phyloP scores from a whole-genome alignment of 768 basidiomycete species.

The Hericium alpestre region DNA sequence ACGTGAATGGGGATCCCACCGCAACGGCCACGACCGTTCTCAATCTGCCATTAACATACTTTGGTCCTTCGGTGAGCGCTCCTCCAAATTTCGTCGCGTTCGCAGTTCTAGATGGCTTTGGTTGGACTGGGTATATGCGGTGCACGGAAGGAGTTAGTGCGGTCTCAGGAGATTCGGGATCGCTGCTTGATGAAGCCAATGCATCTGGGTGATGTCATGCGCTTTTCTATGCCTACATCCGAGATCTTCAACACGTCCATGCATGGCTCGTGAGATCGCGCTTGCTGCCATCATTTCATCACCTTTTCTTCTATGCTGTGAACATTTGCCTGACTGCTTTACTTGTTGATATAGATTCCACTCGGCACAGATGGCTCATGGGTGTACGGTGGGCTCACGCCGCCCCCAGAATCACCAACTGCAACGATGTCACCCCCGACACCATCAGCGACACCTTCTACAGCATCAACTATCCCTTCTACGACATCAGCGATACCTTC shows the following conservation, averaged over 20 bases:
- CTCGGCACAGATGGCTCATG: conserved; percentile 50
- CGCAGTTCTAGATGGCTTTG: background rate
- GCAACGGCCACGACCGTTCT: conserved; percentile 48
- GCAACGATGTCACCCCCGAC: conserved; percentile 24
- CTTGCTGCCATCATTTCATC: background rate
- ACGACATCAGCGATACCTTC: conserved; percentile 10
- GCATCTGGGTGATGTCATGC: no score
- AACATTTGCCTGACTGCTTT: background rate
- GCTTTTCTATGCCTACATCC: no score
- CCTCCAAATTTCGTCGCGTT: background rate
- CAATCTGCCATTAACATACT: conserved; percentile 68
- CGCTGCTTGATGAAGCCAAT: no score
- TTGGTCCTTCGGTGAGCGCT: conserved; percentile 65
- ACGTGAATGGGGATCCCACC: conserved; percentile 40
- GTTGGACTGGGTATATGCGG: background rate
- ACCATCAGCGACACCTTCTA: conserved; percentile 21
- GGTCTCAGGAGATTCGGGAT: no score
- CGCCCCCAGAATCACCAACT: conserved; percentile 29
- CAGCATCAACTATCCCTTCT: conserved; percentile 14
- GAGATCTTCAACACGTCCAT: no score
- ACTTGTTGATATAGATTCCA: conserved; percentile 45
- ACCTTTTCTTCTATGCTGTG: background rate
- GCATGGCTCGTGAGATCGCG: no score
- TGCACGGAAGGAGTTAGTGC: no score
- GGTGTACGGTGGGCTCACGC: conserved; percentile 69